These are phyloP conservation scores for Vigna angularis DNA, from an alignment of 306 rosid genomes.

Conservation along the genomic window DNA sequence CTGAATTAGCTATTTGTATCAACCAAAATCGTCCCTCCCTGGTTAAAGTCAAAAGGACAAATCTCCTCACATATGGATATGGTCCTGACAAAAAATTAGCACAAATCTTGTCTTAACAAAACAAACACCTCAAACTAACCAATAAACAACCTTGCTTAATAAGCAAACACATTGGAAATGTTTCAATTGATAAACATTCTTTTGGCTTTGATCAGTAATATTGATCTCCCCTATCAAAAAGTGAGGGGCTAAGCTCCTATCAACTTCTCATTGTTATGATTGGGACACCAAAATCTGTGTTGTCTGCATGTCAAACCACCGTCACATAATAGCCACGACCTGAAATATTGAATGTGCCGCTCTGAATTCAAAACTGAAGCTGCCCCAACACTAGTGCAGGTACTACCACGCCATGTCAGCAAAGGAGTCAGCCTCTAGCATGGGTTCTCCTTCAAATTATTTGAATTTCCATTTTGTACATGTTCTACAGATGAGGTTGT, in stretches of 20 bases:
- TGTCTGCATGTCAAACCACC: conserved; percentile 20
- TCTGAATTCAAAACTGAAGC: conserved; percentile 31
- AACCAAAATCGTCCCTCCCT: not conserved
- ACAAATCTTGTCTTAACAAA: not conserved
- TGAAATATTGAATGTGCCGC: conserved; percentile 23
- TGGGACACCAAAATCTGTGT: not conserved
- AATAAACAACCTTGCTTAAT: conserved; percentile 18
- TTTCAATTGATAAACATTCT: conserved; percentile 2
- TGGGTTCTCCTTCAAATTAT: conserved; percentile 28
- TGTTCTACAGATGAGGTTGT: conserved; percentile 5
- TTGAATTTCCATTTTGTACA: conserved; percentile 18
- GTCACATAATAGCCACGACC: conserved; percentile 7
- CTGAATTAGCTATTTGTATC: not conserved
- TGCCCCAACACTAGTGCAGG: not conserved
- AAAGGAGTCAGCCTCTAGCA: conserved; percentile 1
- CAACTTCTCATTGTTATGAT: conserved; percentile 4
- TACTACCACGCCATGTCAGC: not conserved
- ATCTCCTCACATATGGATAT: not conserved
- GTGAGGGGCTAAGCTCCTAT: conserved; percentile 14
- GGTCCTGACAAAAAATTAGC: not conserved
- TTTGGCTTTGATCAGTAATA: conserved; percentile 12
- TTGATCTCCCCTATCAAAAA: conserved; percentile 23
- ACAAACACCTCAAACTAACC: not conserved
- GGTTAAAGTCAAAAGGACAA: not conserved
- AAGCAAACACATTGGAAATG: not conserved